Conservation (phyloP, 164 flowering plant species). For the Stephania japonica region DNA sequence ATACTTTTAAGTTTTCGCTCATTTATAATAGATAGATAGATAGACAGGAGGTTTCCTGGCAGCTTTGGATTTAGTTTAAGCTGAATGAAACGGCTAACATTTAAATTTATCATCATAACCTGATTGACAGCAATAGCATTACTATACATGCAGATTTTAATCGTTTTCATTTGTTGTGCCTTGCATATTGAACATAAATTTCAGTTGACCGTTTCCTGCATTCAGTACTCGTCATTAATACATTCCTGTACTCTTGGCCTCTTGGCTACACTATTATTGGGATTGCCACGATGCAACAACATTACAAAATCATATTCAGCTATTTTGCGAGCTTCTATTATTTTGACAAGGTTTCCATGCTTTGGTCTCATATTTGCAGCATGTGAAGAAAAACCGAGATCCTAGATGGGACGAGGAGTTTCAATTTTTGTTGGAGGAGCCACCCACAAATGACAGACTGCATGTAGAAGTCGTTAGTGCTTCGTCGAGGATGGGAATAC, state of each 20-base stretch:
- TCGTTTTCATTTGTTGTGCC: neutral
- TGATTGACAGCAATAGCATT: neutral
- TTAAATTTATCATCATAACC: neutral
- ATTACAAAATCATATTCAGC: neutral
- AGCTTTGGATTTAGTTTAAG: neutral
- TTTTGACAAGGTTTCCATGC: neutral
- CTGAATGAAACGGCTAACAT: neutral
- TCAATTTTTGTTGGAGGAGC: slow-evolving; percentile 55
- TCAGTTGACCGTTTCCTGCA: no score
- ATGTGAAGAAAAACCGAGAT: slow-evolving; percentile 69
- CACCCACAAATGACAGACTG: slow-evolving; percentile 58
- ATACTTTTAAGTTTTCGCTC: slow-evolving; percentile 3
- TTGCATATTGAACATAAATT: no score
- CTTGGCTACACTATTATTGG: no score
- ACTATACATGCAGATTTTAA: neutral
- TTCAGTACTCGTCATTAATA: no score
- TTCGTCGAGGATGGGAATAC: slow-evolving; percentile 59
- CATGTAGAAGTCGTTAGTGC: slow-evolving; percentile 70
- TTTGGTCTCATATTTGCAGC: slow-evolving; percentile 25
- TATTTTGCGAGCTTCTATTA: neutral
- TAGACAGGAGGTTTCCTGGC: neutral
- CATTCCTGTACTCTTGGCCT: no score
- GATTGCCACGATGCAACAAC: neutral
- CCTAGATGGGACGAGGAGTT: slow-evolving; percentile 92
- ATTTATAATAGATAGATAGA: no score